These are phyloP conservation scores for Boletus speciosus DNA, from an alignment of 768 basidiomycete genomes.

Conservation along the genomic window DNA sequence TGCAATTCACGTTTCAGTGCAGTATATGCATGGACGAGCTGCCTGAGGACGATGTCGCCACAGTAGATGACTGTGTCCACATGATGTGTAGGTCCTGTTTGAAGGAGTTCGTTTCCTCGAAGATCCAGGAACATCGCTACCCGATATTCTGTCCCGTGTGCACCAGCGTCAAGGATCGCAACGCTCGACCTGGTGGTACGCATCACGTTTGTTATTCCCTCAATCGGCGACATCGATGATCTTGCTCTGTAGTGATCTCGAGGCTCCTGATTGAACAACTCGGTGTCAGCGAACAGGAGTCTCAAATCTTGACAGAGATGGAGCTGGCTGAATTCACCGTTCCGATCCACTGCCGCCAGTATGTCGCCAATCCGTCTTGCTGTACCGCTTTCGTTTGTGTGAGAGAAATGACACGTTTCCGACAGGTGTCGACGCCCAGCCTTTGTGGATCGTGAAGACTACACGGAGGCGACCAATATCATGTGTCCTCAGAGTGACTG, in stretches of 20 bases:
- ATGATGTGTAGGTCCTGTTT: conserved; percentile 54
- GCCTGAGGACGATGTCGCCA: conserved; percentile 40
- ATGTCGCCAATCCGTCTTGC: conserved; percentile 6
- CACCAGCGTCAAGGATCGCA: conserved; percentile 25
- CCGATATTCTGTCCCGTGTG: conserved; percentile 66
- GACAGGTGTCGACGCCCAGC: conserved; percentile 47
- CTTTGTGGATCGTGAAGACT: conserved; percentile 50
- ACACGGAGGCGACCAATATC: conserved; percentile 37
- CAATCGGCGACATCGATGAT: background rate
- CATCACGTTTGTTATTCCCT: background rate
- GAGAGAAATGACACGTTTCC: background rate
- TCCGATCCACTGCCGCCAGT: conserved; percentile 51
- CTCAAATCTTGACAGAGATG: conserved; percentile 42
- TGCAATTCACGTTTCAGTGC: conserved; percentile 46
- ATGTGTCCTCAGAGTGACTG: conserved; percentile 50
- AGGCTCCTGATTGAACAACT: conserved; percentile 38
- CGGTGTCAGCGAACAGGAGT: conserved; percentile 44
- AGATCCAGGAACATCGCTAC: conserved; percentile 50
- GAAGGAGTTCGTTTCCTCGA: conserved; percentile 38
- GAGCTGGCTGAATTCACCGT: conserved; percentile 43
- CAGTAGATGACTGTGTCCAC: conserved; percentile 48
- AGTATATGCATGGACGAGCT: conserved; percentile 53
- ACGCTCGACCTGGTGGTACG: conserved; percentile 33
- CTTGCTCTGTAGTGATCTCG: conserved; percentile 34
- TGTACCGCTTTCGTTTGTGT: background rate